Evolutionary conservation across 1,139 yeast genomes (phyloP).

Genomic region (Taiozyma onychis): DNA sequence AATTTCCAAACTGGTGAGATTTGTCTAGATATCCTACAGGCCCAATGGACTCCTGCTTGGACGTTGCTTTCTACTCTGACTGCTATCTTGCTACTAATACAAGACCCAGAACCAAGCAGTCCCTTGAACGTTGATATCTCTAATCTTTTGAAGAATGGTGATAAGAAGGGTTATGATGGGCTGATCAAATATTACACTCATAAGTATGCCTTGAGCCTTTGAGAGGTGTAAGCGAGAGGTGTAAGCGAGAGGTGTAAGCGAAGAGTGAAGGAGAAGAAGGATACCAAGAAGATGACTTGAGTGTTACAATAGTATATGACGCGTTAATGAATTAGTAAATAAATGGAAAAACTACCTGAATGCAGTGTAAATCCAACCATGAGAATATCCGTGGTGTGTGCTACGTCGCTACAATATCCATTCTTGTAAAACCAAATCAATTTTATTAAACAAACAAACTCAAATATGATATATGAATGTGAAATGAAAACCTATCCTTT

Average conservation of each 20-base stretch:
- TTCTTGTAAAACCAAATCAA: neutral
- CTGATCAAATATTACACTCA: conserved; percentile 58
- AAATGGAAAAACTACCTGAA: neutral
- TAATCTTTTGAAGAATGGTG: conserved; percentile 61
- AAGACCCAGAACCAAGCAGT: conserved; percentile 79
- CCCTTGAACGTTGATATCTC: conserved; percentile 87
- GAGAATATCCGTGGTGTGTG: too few relatives aligned
- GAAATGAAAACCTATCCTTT: neutral
- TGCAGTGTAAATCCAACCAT: too few relatives aligned
- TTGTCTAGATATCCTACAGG: conserved; percentile 72
- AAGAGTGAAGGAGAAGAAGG: neutral
- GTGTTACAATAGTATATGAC: neutral
- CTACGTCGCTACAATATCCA: neutral
- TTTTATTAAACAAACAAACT: neutral
- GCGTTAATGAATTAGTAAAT: neutral
- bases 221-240: neutral
- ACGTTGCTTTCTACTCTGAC: conserved; percentile 61
- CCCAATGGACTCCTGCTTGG: conserved; percentile 90
- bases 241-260: too few relatives aligned
- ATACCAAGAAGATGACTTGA: neutral
- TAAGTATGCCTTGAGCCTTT: conserved; percentile 28
- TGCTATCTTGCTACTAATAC: conserved; percentile 64
- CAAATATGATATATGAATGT: neutral
- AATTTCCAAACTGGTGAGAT: conserved; percentile 69
- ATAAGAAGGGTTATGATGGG: conserved; percentile 49